Evolutionary conservation across 2,329 filamentous ascomycete species (phyloP), one percentile per base, ranked within the genome.

Genomic region (Pseudogymnoascus sp.): DNA sequence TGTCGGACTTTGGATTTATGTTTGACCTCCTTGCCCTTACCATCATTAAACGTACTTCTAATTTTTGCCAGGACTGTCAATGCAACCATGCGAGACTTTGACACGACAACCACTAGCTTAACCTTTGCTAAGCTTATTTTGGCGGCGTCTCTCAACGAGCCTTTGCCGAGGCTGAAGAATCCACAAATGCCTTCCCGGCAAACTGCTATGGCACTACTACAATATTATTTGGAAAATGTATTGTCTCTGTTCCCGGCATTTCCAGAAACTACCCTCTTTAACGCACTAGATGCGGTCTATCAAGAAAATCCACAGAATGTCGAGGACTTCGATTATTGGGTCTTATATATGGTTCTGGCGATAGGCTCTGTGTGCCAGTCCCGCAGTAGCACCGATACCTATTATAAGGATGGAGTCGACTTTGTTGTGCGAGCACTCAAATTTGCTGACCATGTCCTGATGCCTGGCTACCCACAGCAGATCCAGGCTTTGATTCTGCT

Each of bases 1-100:
- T 97, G 20, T 95, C 92, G 1, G 92, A 96, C 70, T 96, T 97
- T 78, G 92, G 92, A 60, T 93, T 91, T 69, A 76, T 97, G 86
- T 95, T 72, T 74, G 87, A 35, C n/a, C 28, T 14, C 47, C 47
- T 20, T 72, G 3, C 36, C 25, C 7, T n/a, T 15, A 41, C 43
- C 62, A 3, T 39, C 53, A 11, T 22, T 58, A 60, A 50, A 2
- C 14, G 9, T 38, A 18, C 9, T 14, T 53, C 50, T 57, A 65
- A 65, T 63, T 66, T 47, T 6, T 41, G 57, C 14, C 68, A 94
- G 91, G 61, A 91, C 93, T 4, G 90, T 99, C 70, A 96, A 96
- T 76, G 92, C 94, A 28, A 97, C 92, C 0, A 93, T 92, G 1
- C 83, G 91, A 70, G 94, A 97, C 73, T 97, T 97, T 70, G 91